phyloP scores from a whole-genome alignment of 805 yeast genomes.

The Candida morakotiae region DNA sequence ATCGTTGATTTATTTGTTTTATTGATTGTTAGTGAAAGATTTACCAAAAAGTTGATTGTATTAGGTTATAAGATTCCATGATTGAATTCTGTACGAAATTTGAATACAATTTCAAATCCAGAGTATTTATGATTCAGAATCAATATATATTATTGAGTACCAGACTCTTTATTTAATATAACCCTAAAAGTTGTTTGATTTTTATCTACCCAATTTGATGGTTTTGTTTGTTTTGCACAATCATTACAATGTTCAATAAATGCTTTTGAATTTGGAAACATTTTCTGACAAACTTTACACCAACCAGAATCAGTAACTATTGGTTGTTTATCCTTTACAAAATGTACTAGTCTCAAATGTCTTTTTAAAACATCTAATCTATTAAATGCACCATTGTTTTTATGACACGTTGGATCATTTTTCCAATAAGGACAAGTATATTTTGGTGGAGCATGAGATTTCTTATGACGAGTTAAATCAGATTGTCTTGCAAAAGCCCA shows the following conservation, averaged over 20 bases:
- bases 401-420: constrained; percentile 65
- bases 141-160: constrained; percentile 69
- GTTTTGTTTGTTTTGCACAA: constrained; percentile 44
- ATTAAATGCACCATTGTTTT: constrained; percentile 72
- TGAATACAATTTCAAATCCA: no score
- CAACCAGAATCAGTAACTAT: constrained; percentile 43
- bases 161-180: constrained; percentile 56
- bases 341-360: constrained; percentile 68
- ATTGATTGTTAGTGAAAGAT: no score
- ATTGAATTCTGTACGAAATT: no score
- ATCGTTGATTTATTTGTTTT: no score
- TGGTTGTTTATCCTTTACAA: constrained; percentile 43
- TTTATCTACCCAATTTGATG: constrained; percentile 19
- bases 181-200: constrained; percentile 6
- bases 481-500: constrained; percentile 72
- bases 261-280: constrained; percentile 49
- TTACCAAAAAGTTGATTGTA: no score
- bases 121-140: no score
- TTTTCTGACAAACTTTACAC: constrained; percentile 61
- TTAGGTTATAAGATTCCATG: no score
- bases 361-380: constrained; percentile 72
- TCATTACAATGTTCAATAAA: constrained; percentile 64
- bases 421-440: constrained; percentile 74
- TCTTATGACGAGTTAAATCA: constrained; percentile 63
- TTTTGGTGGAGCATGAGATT: constrained; percentile 63